phyloP scores from a whole-genome alignment of 2,329 filamentous ascomycete species.

The Cryphonectria nitschkei region DNA sequence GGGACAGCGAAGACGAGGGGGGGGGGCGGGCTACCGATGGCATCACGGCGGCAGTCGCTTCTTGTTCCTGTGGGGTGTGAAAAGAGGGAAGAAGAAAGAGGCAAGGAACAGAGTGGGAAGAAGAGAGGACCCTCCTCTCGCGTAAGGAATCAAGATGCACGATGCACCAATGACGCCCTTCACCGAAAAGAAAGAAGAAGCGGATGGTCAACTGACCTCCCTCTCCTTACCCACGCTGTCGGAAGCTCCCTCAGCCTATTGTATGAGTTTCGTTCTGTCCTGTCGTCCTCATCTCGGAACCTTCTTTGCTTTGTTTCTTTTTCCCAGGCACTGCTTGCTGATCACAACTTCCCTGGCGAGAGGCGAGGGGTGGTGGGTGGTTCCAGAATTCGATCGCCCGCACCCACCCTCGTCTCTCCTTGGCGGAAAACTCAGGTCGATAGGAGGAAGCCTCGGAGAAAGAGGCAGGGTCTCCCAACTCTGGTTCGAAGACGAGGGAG shows the following conservation, averaged over 20 bases:
- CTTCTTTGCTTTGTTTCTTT: too few relatives aligned
- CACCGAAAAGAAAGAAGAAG: background rate
- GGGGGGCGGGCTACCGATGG: background rate
- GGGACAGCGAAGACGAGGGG: background rate
- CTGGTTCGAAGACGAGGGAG: background rate
- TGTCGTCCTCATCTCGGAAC: background rate
- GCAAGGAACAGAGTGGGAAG: background rate
- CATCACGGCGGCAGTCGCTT: slow-evolving; percentile 5
- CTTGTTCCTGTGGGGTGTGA: slow-evolving; percentile 7
- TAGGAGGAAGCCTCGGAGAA: background rate
- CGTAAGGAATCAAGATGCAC: background rate
- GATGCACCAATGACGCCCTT: background rate
- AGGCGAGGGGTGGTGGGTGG: background rate
- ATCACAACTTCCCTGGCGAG: slow-evolving; percentile 5
- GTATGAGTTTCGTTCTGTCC: background rate
- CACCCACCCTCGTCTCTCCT: background rate
- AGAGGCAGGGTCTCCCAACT: background rate
- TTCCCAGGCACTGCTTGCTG: background rate
- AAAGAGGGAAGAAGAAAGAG: background rate
- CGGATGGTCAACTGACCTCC: slow-evolving; percentile 10
- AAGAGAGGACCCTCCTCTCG: background rate
- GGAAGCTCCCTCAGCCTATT: background rate
- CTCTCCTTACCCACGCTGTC: background rate
- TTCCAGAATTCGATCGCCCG: slow-evolving; percentile 7
- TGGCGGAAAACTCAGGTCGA: background rate